These are phyloP conservation scores for Mucor lusitanicus DNA, from an alignment of 371 early-diverging fungal species.

Conservation along the genomic window DNA sequence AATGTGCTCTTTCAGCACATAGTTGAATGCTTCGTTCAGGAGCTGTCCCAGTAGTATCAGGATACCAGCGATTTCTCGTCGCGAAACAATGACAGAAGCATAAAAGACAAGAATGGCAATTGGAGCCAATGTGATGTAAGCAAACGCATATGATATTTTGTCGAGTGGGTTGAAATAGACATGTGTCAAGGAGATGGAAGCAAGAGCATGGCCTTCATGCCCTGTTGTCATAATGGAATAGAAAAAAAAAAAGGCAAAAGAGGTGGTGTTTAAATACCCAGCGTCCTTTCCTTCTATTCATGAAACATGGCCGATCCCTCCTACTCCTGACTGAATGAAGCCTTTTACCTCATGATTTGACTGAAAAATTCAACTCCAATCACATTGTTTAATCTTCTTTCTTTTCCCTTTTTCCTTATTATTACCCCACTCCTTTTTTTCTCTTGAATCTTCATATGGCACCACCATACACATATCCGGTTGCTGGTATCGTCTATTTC, in stretches of 20 bases:
- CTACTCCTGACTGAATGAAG: background rate
- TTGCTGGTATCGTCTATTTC: constrained; percentile 50
- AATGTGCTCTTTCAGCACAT: constrained; percentile 69
- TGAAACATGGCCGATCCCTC: background rate
- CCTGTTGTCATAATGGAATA: background rate
- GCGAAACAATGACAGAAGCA: constrained; percentile 69
- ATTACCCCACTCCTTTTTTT: background rate
- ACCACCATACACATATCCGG: constrained; percentile 53
- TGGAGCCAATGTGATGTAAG: constrained; percentile 78
- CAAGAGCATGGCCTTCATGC: constrained; percentile 21
- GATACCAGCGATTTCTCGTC: constrained; percentile 75
- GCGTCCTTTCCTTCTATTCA: background rate
- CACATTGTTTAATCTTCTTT: background rate
- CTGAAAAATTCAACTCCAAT: background rate
- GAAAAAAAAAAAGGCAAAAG: background rate
- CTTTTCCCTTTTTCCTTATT: constrained; percentile 3
- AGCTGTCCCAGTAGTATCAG: constrained; percentile 83
- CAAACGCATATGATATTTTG: constrained; percentile 53
- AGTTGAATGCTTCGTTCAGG: constrained; percentile 76
- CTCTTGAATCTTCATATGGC: constrained; percentile 15
- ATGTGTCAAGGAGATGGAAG: constrained; percentile 72
- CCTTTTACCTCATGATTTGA: background rate
- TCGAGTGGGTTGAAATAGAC: constrained; percentile 70
- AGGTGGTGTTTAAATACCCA: background rate
- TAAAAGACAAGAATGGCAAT: constrained; percentile 81